Percentiles rank a stretch among this genome's conserved stretches.
Conservation (phyloP, 768 basidiomycete genomes). For the Obba rivulosa region DNA sequence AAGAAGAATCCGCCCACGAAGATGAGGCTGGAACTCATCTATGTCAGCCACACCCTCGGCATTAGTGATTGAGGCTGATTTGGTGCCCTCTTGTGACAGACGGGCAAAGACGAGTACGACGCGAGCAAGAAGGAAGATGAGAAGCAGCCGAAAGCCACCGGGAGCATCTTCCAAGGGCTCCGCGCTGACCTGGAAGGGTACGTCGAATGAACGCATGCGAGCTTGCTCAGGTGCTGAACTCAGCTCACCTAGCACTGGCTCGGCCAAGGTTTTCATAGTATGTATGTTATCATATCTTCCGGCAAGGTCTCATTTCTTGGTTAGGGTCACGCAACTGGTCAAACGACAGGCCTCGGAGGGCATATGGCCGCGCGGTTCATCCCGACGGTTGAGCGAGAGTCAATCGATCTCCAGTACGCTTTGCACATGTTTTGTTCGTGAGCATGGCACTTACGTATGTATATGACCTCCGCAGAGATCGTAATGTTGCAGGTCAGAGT, state of each 20-base stretch:
- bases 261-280: constrained; percentile 82
- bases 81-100: constrained; percentile 37
- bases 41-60: constrained; percentile 40
- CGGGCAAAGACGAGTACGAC: constrained; percentile 78
- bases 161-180: constrained; percentile 83
- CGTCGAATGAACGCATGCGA: constrained; percentile 11
- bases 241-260: constrained; percentile 43
- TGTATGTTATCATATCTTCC: constrained; percentile 14
- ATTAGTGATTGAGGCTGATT: too few relatives aligned
- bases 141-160: constrained; percentile 50
- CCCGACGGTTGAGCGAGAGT: constrained; percentile 93
- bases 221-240: not conserved
- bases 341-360: constrained; percentile 80
- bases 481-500: constrained; percentile 70
- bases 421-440: not conserved
- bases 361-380: constrained; percentile 82
- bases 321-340: constrained; percentile 87
- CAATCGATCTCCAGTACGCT: constrained; percentile 78
- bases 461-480: constrained; percentile 46
- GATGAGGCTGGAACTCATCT: constrained; percentile 80
- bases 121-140: constrained; percentile 65
- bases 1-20: constrained; percentile 87
- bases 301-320: constrained; percentile 1
- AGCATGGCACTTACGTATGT: not conserved
- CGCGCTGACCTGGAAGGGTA: constrained; percentile 83